A percentile compares a stretch with the other conserved stretches of the same genome.
Conservation (phyloP, 352 stramenopile genomes). For the Globisporangium cylindrosporum region DNA sequence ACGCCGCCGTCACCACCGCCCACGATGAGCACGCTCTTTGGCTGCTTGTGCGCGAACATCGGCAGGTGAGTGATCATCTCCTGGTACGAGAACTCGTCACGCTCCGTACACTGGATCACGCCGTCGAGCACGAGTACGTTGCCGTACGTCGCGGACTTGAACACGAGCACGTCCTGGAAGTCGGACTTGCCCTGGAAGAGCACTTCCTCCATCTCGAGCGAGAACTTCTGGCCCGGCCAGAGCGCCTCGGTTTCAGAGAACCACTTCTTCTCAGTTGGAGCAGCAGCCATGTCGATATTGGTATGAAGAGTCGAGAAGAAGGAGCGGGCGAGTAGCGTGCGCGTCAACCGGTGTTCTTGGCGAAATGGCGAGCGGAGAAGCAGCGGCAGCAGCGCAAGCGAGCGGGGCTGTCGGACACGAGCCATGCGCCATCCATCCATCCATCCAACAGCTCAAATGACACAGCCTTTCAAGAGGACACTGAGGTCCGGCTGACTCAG, state of each 20-base stretch:
- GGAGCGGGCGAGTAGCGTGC: not conserved
- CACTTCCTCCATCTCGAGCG: slow-evolving; percentile 91
- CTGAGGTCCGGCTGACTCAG: slow-evolving; percentile 2
- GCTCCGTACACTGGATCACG: slow-evolving; percentile 98
- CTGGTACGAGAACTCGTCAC: slow-evolving; percentile 99
- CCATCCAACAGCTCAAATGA: not conserved
- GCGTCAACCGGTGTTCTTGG: slow-evolving; percentile 6
- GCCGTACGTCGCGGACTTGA: slow-evolving; percentile 97
- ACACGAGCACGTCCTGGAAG: slow-evolving; percentile 99
- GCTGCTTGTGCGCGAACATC: slow-evolving; percentile 94
- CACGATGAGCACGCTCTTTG: slow-evolving; percentile 97
- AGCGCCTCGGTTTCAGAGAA: slow-evolving; percentile 95
- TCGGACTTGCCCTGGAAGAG: slow-evolving; percentile 96
- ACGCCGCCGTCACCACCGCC: slow-evolving; percentile 98
- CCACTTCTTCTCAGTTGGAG: slow-evolving; percentile 73
- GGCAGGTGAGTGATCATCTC: slow-evolving; percentile 99
- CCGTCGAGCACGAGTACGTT: slow-evolving; percentile 98
- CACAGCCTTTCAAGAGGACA: not conserved
- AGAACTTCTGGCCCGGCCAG: slow-evolving; percentile 93
- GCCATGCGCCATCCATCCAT: slow-evolving; percentile 20
- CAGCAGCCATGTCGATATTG: slow-evolving; percentile 31
- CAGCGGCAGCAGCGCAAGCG: not conserved
- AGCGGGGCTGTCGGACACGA: slow-evolving; percentile 6
- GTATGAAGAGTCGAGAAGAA: not conserved
- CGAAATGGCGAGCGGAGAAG: slow-evolving; percentile 11